These are phyloP conservation scores for Musa beccarii DNA, from an alignment of 176 grass and related monocot genomes.

Conservation along the genomic window DNA sequence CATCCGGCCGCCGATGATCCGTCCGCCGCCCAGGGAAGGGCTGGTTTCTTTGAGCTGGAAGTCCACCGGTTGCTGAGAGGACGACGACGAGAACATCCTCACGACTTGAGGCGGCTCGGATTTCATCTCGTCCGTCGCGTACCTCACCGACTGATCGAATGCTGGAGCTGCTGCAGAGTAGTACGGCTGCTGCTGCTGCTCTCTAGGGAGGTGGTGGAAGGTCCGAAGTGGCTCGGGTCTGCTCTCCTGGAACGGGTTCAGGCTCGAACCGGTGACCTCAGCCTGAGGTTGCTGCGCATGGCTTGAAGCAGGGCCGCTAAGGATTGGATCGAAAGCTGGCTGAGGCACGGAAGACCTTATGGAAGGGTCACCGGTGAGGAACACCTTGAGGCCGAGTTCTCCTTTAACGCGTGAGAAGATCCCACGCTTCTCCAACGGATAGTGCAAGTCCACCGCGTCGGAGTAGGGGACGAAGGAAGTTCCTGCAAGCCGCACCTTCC, in stretches of 20 bases:
- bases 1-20: constrained; percentile 63
- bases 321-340: constrained; percentile 31
- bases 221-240: constrained; percentile 27
- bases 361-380: constrained; percentile 71
- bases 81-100: constrained; percentile 51
- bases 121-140: neutral
- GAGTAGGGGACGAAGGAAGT: constrained; percentile 56
- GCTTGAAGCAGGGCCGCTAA: constrained; percentile 33
- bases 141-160: constrained; percentile 14
- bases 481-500: constrained; percentile 57
- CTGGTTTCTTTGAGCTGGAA: constrained; percentile 82
- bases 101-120: constrained; percentile 27
- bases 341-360: constrained; percentile 41
- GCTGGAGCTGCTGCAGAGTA: constrained; percentile 24
- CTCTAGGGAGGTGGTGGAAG: constrained; percentile 58
- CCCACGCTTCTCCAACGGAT: constrained; percentile 63
- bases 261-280: neutral
- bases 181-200: constrained; percentile 28
- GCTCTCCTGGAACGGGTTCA: constrained; percentile 38
- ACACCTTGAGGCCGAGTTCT: constrained; percentile 76
- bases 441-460: constrained; percentile 44
- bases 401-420: constrained; percentile 62
- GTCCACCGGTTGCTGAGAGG: constrained; percentile 60
- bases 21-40: constrained; percentile 74
- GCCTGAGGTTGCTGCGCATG: neutral